phyloP scores from a whole-genome alignment of 2,329 filamentous ascomycete species.

The Dothidotthia symphoricarpi region DNA sequence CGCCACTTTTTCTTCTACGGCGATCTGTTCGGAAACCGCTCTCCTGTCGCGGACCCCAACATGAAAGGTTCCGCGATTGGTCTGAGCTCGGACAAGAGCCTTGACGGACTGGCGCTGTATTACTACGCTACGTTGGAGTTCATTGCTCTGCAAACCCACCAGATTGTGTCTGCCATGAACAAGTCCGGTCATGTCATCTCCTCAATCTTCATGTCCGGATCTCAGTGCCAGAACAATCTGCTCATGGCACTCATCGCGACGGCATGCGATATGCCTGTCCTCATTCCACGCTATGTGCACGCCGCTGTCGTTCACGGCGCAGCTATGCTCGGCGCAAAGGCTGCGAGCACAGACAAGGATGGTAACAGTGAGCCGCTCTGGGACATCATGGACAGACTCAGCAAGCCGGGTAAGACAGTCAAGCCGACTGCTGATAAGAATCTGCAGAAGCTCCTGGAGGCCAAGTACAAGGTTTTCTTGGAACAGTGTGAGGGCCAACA shows the following conservation, averaged over 20 bases:
- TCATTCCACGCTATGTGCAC: conserved; percentile 91
- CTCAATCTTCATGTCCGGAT: conserved; percentile 98
- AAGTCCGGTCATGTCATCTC: conserved; percentile 78
- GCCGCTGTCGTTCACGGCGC: conserved; percentile 97
- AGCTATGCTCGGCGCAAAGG: conserved; percentile 96
- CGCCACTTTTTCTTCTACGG: conserved; percentile 99
- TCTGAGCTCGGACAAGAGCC: conserved; percentile 78
- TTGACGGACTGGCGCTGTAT: conserved; percentile 82
- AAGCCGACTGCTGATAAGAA: conserved; percentile 68
- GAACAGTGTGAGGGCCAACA: conserved; percentile 88
- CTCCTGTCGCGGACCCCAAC: conserved; percentile 84
- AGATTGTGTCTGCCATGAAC: conserved; percentile 96
- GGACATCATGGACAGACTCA: conserved; percentile 97
- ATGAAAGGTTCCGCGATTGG: conserved; percentile 92
- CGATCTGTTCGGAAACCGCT: conserved; percentile 94
- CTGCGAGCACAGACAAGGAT: conserved; percentile 75
- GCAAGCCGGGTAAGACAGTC: conserved; percentile 84
- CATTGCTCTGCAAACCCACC: conserved; percentile 92
- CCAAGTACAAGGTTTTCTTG: conserved; percentile 94
- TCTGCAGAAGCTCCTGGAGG: conserved; percentile 76
- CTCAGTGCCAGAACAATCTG: conserved; percentile 92
- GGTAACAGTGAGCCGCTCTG: conserved; percentile 84
- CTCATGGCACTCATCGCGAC: conserved; percentile 90
- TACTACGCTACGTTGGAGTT: conserved; percentile 98
- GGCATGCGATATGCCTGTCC: conserved; percentile 84